A percentile compares a stretch with the other conserved stretches of the same genome.
phyloP scores from a whole-genome alignment of 257 asterid genomes.

The Coffea canephora region DNA sequence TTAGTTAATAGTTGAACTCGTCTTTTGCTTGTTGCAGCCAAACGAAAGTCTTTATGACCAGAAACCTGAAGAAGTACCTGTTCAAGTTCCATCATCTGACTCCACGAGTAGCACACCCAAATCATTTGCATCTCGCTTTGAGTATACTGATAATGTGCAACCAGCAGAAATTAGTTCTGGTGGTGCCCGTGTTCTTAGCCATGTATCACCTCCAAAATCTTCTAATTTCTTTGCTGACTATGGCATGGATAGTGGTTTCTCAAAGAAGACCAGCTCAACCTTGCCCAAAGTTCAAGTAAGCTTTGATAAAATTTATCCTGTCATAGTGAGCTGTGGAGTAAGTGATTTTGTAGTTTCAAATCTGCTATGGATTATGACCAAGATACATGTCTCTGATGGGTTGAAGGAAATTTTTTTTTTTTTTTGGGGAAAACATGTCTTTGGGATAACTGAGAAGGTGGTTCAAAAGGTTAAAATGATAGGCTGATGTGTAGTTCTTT shows the following conservation, averaged over 20 bases:
- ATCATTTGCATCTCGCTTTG: conserved; percentile 74
- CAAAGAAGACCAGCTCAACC: conserved; percentile 70
- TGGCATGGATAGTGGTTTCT: conserved; percentile 83
- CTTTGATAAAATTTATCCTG: neutral
- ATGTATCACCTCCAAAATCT: conserved; percentile 72
- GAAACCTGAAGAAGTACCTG: conserved; percentile 81
- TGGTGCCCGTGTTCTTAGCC: conserved; percentile 56
- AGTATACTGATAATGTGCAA: conserved; percentile 66
- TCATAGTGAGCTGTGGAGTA: too few relatives aligned
- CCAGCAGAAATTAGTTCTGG: conserved; percentile 70
- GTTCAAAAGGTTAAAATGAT: neutral
- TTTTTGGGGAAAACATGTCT: neutral
- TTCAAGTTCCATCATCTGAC: conserved; percentile 54
- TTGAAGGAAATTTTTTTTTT: neutral
- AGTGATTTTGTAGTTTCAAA: neutral
- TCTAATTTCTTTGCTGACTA: conserved; percentile 71
- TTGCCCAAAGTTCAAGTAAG: conserved; percentile 75
- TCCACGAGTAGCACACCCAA: conserved; percentile 48
- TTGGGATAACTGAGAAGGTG: neutral
- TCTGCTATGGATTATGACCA: neutral
- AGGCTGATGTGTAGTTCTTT: neutral
- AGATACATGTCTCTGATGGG: neutral
- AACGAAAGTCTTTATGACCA: conserved; percentile 94
- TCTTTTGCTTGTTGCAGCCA: conserved; percentile 50
- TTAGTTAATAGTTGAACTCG: conserved; percentile 6